A percentile compares a stretch with the other conserved stretches of the same genome.
Conservation (phyloP, 441 rosid genomes). For the Adansonia grandidieri region DNA sequence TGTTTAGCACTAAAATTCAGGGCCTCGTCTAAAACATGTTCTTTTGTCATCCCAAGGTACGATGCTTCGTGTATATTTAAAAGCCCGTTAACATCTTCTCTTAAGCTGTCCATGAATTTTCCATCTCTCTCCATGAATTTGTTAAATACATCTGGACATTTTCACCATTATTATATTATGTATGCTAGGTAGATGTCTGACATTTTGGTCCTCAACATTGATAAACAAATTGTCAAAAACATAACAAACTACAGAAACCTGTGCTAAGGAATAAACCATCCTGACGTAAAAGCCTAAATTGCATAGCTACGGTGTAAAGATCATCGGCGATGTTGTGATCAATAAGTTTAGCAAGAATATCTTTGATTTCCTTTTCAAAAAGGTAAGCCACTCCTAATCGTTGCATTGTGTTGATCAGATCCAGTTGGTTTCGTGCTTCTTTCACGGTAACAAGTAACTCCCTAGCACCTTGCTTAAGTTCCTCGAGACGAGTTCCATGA, state of each 20-base stretch:
- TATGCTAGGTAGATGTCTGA: background rate
- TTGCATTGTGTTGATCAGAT: background rate
- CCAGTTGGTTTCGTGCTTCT: background rate
- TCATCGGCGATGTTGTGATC: background rate
- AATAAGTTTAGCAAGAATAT: background rate
- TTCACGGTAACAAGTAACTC: background rate
- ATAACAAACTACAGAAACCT: background rate
- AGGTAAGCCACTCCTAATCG: background rate
- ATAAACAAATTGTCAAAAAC: background rate
- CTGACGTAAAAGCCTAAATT: background rate
- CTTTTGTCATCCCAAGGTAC: background rate
- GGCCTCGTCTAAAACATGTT: slow-evolving; percentile 14
- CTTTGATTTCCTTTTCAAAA: background rate
- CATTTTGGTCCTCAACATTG: background rate
- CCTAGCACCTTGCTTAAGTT: slow-evolving; percentile 5
- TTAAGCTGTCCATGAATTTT: background rate
- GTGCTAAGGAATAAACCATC: background rate
- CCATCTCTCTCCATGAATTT: slow-evolving; percentile 11
- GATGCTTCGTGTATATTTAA: slow-evolving; percentile 16
- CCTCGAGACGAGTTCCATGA: background rate
- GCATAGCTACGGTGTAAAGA: slow-evolving; percentile 18
- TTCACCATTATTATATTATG: background rate
- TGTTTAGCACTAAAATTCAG: background rate
- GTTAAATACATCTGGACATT: slow-evolving; percentile 1
- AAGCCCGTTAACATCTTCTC: background rate